Evolutionary conservation across 345 rosid genomes (phyloP).

Genomic region (Melaleuca quinquenervia): DNA sequence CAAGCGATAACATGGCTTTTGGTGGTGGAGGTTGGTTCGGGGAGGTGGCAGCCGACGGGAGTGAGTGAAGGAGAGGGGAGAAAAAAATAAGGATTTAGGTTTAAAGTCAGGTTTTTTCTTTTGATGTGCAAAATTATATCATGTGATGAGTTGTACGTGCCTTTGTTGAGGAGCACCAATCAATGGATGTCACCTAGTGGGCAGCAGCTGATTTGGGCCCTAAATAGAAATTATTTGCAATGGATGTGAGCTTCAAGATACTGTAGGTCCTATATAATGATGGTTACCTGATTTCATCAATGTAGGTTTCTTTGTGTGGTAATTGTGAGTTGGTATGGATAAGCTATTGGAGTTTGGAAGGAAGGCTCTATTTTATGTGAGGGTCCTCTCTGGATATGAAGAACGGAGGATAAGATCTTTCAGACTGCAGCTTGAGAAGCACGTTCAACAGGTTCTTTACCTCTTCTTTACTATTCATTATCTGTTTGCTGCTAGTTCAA

Average conservation of each 20-base stretch:
- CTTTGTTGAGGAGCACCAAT: background rate
- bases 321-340: constrained; percentile 25
- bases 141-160: background rate
- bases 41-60: background rate
- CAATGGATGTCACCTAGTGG: background rate
- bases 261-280: background rate
- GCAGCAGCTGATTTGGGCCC: background rate
- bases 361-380: constrained; percentile 66
- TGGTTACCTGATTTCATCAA: background rate
- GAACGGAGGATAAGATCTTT: constrained; percentile 65
- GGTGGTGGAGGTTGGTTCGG: background rate
- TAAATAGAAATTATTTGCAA: background rate
- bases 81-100: background rate
- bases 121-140: background rate
- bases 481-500: background rate
- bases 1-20: background rate
- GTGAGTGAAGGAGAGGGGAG: background rate
- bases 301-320: background rate
- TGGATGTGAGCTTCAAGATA: background rate
- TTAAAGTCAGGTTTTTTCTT: background rate
- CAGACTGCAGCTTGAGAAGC: constrained; percentile 75
- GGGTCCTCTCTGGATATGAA: constrained; percentile 93
- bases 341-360: constrained; percentile 79
- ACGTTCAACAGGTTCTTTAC: constrained; percentile 44
- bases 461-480: background rate